Conservation (phyloP, 176 grass and related monocot genomes). For the Typha latifolia region DNA sequence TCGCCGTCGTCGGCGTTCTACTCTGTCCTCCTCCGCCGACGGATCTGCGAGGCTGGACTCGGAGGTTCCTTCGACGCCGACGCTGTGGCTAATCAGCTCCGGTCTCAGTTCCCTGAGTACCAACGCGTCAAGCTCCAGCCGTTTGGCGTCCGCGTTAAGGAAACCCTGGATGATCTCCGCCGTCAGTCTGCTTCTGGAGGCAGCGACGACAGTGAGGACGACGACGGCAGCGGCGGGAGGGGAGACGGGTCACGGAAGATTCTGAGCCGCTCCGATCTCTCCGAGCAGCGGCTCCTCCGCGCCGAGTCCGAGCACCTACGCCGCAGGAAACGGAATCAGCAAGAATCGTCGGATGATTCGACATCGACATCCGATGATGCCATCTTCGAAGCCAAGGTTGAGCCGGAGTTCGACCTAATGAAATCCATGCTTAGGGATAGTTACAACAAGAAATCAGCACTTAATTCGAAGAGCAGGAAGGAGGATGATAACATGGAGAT, state of each 20-base stretch:
- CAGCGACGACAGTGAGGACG: not conserved
- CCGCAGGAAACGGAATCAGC: constrained; percentile 16
- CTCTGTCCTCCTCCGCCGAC: constrained; percentile 22
- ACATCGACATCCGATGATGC: constrained; percentile 41
- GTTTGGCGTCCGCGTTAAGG: constrained; percentile 33
- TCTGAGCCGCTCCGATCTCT: constrained; percentile 2
- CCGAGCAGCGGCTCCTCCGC: constrained; percentile 14
- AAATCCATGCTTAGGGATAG: constrained; percentile 45
- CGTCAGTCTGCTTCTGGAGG: not conserved
- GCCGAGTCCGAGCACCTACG: constrained; percentile 15
- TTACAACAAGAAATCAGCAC: constrained; percentile 34
- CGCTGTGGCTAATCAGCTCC: constrained; percentile 38
- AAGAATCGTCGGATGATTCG: constrained; percentile 12
- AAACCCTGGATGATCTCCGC: not conserved
- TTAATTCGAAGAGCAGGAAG: not conserved
- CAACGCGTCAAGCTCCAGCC: constrained; percentile 42
- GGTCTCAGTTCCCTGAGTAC: constrained; percentile 35
- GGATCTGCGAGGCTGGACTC: constrained; percentile 28
- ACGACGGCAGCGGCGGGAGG: not conserved
- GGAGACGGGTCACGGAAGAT: constrained; percentile 1
- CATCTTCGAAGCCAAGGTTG: constrained; percentile 5
- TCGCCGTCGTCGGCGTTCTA: constrained; percentile 10
- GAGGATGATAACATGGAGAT: constrained; percentile 46
- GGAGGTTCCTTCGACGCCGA: constrained; percentile 30
- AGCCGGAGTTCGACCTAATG: constrained; percentile 47